Conservation (phyloP, 768 basidiomycete genomes). For the Phylloporus scabripes region DNA sequence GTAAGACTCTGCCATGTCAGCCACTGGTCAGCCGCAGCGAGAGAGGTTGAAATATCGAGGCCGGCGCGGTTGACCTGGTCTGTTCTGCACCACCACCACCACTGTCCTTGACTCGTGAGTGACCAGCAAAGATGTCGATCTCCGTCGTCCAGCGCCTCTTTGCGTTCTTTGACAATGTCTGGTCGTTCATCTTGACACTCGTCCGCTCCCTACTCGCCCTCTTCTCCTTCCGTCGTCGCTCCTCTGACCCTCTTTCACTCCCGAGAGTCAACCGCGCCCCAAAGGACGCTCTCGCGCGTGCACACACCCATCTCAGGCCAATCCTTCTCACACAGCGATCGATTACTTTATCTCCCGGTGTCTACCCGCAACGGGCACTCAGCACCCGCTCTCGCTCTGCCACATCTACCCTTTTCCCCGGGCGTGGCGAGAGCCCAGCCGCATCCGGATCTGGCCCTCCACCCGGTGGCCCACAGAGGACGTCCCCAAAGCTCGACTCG, state of each 20-base stretch:
- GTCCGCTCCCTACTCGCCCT: conserved; percentile 23
- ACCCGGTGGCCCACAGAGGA: conserved; percentile 6
- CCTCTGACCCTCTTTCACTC: conserved; percentile 9
- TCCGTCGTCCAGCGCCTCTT: conserved; percentile 3
- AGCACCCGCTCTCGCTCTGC: conserved; percentile 9
- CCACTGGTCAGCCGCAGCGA: conserved; percentile 11
- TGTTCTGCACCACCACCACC: conserved; percentile 1
- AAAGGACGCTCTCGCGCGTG: conserved; percentile 10
- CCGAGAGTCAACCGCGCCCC: background rate
- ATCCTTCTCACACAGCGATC: conserved; percentile 17
- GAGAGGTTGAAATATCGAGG: conserved; percentile 5
- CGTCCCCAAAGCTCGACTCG: conserved; percentile 16
- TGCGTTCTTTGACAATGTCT: conserved; percentile 18
- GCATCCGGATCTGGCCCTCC: background rate
- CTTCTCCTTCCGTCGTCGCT: conserved; percentile 13
- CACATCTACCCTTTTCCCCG: conserved; percentile 11
- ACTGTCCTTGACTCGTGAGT: conserved; percentile 15
- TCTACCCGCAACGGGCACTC: background rate
- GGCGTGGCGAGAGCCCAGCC: background rate
- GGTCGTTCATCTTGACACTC: conserved; percentile 25
- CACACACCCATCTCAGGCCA: conserved; percentile 16
- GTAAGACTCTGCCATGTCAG: conserved; percentile 48
- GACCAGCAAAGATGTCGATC: conserved; percentile 12
- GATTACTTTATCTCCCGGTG: background rate
- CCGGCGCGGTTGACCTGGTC: background rate